A percentile compares a stretch with the other conserved stretches of the same genome.
Evolutionary conservation across 495 filamentous ascomycete genomes (phyloP).

Genomic region (Penicillium malachiteum): DNA sequence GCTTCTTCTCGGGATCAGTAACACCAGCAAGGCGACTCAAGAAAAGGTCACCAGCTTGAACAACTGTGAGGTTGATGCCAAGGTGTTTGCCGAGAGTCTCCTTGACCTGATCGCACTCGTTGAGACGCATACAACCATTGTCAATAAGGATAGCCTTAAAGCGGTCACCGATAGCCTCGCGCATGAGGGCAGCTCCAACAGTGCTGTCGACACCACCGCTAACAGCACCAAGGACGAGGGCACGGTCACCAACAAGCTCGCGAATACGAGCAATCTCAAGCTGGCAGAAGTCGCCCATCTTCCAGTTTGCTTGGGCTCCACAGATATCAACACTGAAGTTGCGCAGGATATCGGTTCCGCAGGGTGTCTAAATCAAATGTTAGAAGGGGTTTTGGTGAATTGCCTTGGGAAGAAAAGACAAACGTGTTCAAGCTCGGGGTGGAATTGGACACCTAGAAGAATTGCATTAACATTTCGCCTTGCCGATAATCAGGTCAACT

Average conservation of each 20-base stretch:
- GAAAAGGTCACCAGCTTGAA: conserved; percentile 77
- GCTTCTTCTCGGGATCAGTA: conserved; percentile 82
- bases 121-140: conserved; percentile 82
- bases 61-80: conserved; percentile 86
- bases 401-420: conserved; percentile 1
- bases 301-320: conserved; percentile 21
- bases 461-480: conserved; percentile 9
- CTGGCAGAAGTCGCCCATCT: conserved; percentile 19
- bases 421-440: conserved; percentile 25
- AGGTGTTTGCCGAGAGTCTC: conserved; percentile 72
- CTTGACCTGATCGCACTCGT: conserved; percentile 80
- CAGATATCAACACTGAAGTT: conserved; percentile 27
- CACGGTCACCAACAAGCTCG: conserved; percentile 19
- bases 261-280: conserved; percentile 25
- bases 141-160: conserved; percentile 90
- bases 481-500: neutral
- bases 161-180: conserved; percentile 76
- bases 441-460: conserved; percentile 24
- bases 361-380: conserved; percentile 20
- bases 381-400: conserved; percentile 2
- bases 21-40: conserved; percentile 71
- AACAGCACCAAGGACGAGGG: conserved; percentile 23
- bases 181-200: conserved; percentile 82
- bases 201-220: conserved; percentile 93
- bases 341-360: conserved; percentile 18